Evolutionary conservation across 805 yeast species (phyloP), one percentile per base, ranked within the genome.

Genomic region (Saccharomycopsis fibuligera): DNA sequence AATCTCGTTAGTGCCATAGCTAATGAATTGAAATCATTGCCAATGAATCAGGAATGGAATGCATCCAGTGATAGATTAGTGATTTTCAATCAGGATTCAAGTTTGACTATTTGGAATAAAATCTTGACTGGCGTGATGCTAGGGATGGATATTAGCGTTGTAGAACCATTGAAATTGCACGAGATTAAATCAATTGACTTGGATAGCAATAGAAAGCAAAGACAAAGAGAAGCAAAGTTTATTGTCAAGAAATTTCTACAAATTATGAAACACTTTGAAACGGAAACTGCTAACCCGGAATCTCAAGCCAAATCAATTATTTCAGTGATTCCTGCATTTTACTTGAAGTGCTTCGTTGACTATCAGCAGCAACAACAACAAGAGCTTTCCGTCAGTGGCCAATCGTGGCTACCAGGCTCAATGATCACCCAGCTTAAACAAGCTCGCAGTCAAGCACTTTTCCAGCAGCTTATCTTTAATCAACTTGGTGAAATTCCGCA

Each of bases 1-100:
- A 50, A 46, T 37, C 24, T 53, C 5, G 54, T 53, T 5, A 35
- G 43, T 25, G 24, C 41, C 21, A 48, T 48, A n/a, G 52, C 56
- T n/a, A 24, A 43, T 19, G 51, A 53, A 23, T 22, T 53, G 25
- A 53, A 50, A 37, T 27, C 19, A 14, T 3, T 53, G 3, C 54
- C 56, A 6, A 17, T 22, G 14, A 44, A 35, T 10, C 41, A 47
- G n/a, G 41, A 27, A 9, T 53, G 56, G 56, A 38, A 27, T 16
- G 25, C 35, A 5, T 16, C 21, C 24, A n/a, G 21, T 2, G 51
- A 53, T 23, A 42, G 42, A n/a, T 27, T 53, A 17, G 17, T 43
- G 17, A 19, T 53, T 9, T 40, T 44, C 22, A 33, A 36, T 19
- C 43, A 38, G n/a, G 47, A 47, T 14, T 53, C 56, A 5, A 33